These are phyloP conservation scores for Penicillium parvum DNA, from an alignment of 495 filamentous ascomycete genomes.

Conservation along the genomic window DNA sequence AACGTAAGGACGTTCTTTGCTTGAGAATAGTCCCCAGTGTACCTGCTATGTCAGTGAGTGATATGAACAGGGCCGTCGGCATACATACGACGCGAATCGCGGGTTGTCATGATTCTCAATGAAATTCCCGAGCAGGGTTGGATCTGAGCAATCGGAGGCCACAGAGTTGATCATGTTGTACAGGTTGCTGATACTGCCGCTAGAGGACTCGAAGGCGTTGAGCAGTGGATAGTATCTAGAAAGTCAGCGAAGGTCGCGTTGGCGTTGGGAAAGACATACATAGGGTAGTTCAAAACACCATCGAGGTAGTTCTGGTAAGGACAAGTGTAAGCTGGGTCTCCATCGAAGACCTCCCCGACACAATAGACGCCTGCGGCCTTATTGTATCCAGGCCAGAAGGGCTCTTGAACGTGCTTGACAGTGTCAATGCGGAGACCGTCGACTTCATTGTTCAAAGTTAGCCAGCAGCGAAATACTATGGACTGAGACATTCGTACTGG, in stretches of 20 bases:
- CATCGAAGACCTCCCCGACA: constrained; percentile 64
- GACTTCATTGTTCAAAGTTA: constrained; percentile 32
- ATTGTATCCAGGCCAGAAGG: constrained; percentile 64
- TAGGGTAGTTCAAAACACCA: constrained; percentile 64
- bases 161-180: constrained; percentile 56
- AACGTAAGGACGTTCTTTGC: constrained; percentile 68
- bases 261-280: constrained; percentile 15
- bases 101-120: constrained; percentile 76
- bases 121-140: constrained; percentile 67
- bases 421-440: constrained; percentile 81
- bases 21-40: constrained; percentile 45
- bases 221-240: constrained; percentile 52
- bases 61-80: not conserved
- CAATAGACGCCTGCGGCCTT: constrained; percentile 65
- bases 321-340: constrained; percentile 57
- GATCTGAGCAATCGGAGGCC: constrained; percentile 51
- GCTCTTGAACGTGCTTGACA: constrained; percentile 64
- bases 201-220: constrained; percentile 56
- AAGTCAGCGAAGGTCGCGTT: not conserved
- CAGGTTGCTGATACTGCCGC: constrained; percentile 54
- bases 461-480: too few relatives aligned
- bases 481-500: too few relatives aligned
- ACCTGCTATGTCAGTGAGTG: constrained; percentile 26
- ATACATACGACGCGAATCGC: constrained; percentile 53
- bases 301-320: constrained; percentile 58